Percentiles rank a stretch among this genome's conserved stretches.
phyloP scores from a whole-genome alignment of 108 stramenopile species.

The Cyclotella choctawhatcheeana region DNA sequence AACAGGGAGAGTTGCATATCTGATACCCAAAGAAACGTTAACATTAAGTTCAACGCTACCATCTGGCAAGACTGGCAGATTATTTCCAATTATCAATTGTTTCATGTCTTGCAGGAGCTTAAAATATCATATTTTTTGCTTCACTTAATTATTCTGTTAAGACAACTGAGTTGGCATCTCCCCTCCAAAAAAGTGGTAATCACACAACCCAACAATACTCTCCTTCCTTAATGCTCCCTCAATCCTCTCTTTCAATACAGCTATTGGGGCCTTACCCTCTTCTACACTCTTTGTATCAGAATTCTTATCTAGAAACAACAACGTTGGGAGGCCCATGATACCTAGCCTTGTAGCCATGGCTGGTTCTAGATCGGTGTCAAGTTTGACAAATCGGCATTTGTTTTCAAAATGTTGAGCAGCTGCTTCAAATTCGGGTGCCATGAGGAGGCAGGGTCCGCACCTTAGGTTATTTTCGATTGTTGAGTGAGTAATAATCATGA shows the following conservation, averaged over 20 bases:
- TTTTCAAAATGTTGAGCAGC: conserved; percentile 75
- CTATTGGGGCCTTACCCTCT: conserved; percentile 58
- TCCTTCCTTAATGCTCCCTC: conserved; percentile 82
- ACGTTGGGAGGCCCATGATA: conserved; percentile 84
- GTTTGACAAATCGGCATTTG: conserved; percentile 81
- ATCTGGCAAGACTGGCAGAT: no score
- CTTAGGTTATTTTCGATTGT: conserved; percentile 17
- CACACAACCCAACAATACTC: conserved; percentile 67
- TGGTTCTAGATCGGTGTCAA: conserved; percentile 83
- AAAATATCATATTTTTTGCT: no score
- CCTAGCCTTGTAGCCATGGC: conserved; percentile 75
- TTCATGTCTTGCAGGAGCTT: no score
- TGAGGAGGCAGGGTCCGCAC: conserved; percentile 82
- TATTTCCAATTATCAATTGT: no score
- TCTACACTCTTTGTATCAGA: conserved; percentile 50
- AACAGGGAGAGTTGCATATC: no score
- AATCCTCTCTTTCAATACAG: conserved; percentile 79
- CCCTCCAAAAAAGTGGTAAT: conserved; percentile 81
- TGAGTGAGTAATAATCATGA: no score
- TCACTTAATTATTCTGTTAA: not conserved
- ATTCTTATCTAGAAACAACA: conserved; percentile 81
- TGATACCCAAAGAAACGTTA: no score
- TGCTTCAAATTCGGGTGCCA: conserved; percentile 85
- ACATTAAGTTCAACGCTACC: no score
- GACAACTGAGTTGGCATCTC: conserved; percentile 59